Evolutionary conservation across 352 stramenopile genomes (phyloP), one percentile per base, ranked within the genome.

Genomic region (Pythium monospermum): DNA sequence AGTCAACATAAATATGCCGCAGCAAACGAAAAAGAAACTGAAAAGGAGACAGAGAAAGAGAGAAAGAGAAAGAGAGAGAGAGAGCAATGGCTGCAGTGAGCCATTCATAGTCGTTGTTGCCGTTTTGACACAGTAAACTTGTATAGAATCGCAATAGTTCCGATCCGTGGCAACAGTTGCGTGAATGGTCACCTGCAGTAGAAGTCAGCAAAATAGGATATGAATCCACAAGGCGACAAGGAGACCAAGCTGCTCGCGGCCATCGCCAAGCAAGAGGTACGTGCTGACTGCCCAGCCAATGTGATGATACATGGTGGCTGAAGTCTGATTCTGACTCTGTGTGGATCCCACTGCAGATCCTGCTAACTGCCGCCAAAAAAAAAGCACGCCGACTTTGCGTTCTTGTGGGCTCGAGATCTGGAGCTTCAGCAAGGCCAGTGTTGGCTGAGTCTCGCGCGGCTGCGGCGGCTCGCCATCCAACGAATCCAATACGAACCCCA

Each of bases 351-450:
- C n/a, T n/a, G 22, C 30, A 55, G 49, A 49, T 44, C 6, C 38
- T 65, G n/a, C 49, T 83, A 1, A 45, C 56, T 13, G 64, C 76
- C 13, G 53, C 61, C n/a, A 1, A 48, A 54, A 32, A 56, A 48
- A 0, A 70, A 61, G 5, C 71, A 72, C n/a, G 48, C 65, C 1
- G 69, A 87, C 44, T 87, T 85, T 56, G 65, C 40, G 12, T 75
- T 62, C 22, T 48, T 87, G 18, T 59, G 68, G 28, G 44, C 58
- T 10, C 47, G 45, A 8, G 59, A 75, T 50, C 40, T 84, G 25
- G 21, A 70, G 27, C 61, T 85, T 3, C 53, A 60, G 16, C 64
- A 52, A 19, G 57, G 31, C 11, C 40, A 59, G 19, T 59, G 49
- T 31, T 54, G 49, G 57, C 43, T 65, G 0, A 41, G 21, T 15